Base-by-base conservation (phyloP, 176 grass and related monocot species). In the Metroxylon sagu region DNA sequence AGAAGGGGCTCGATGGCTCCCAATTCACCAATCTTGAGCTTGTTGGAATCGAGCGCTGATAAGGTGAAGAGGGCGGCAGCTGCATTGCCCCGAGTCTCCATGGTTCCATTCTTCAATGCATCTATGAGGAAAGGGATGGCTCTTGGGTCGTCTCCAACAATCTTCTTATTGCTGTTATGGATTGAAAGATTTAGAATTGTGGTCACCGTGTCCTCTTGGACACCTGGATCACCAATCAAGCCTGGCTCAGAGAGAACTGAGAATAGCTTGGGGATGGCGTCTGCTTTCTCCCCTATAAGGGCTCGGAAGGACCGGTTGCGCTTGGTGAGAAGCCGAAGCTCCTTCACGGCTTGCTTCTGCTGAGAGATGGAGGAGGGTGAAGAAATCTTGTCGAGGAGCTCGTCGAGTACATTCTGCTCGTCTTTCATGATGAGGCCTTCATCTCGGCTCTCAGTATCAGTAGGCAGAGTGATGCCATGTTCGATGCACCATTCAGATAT, bases 11-110 rank as follows among this genome's bases (percentile, higher is more conserved):
- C 56, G 5, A 85, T 66, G 26, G 76, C 71, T 50, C 76, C 76
- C 8, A 79, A 76, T 39, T 85, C 82, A 5, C 66, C 82, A 3
- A 79, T 85, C 66, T 79, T 85, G 66, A 85, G 69, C 71, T 79
- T 85, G 16, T 85, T 85, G 56, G 65, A 66, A 71, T 71, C 70
- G 67, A 70, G 59, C 28, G 70, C 76, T 15, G 82, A 71, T 14
- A 85, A 61, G 5, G 55, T 19, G 60, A 61, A 52, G 79, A 76
- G 65, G 79, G 79, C 39, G 56, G 16, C 18, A 71, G 76, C 14
- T 76, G 71, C 76, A 51, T 56, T 18, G 52, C 66, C 62, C 76
- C 70, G 0, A 29, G 48, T 71, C 1, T 56, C 61, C 56, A 79
- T 35, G 50, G 76, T 66, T 52, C 76, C 71, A 19, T 79, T 54